Evolutionary conservation across 1,284 basidiomycete species (phyloP), one percentile per base, ranked within the genome.

Genomic region (Melampsora occidentalis): DNA sequence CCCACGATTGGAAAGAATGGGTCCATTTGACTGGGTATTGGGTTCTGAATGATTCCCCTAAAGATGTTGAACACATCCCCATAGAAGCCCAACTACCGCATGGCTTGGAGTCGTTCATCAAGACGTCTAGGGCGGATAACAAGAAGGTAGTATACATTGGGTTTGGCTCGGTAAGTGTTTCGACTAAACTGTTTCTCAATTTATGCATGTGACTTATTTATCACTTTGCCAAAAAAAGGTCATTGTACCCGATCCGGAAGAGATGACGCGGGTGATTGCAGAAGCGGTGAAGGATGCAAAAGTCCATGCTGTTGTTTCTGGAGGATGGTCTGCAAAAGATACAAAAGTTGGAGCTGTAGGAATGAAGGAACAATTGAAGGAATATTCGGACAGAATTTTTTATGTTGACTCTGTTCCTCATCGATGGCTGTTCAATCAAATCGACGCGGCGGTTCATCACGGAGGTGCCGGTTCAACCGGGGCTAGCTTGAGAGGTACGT

Each of bases 321-420:
- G 97, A 84, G 96, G 96, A 42, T 99, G 96, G 96, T 96, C 93
- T 2, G 95, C 69, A 97, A 83, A 88, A 96, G 65, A 86, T 92
- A 25, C 87, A 90, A 9, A 85, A 79, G 78, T 42, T 76, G 62
- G 78, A 81, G 65, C 71, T 78, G 61, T 78, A 79, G 20, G 79
- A 80, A 2, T 75, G 78, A 33, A 76, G 80, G 35, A 64, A 79
- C 28, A 79, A 84, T 69, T 83, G 83, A 35, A 85, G 87, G 65
- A 87, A 89, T 22, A 84, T 91, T 70, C 91, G 93, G 12, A 85
- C 87, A 72, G 87, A 91, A 82, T 94, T 95, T 94, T 91, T 83
- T 84, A 89, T 2, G 90, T 98, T 77, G 86, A 90, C 35, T 93
- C 93, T 2, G 88, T 98, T 68, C 95, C 96, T 59, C 96, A 99